Base-by-base conservation (phyloP, 2,329 filamentous ascomycete genomes). In the Sclerotiophoma versabilis region DNA sequence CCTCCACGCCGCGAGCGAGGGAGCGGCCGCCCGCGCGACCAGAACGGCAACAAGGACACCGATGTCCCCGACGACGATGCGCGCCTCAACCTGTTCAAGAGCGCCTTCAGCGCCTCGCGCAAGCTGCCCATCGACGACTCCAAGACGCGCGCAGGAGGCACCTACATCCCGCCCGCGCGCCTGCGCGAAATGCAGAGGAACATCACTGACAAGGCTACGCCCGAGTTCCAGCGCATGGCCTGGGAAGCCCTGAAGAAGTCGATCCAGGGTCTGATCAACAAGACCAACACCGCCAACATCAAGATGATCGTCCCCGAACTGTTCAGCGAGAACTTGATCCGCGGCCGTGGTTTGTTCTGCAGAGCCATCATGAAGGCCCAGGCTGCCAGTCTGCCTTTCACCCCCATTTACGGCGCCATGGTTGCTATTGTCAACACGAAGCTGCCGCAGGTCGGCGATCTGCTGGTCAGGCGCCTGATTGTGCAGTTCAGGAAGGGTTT, bases 201-300 rank as follows among this genome's bases (percentile, higher is more conserved):
- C 77, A 96, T 99, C 75, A 97, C 92, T 58, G 95, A 99, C 79
- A 96, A 96, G 81, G 88, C 85, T 49, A 96, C 89, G 76, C 96
- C 96, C 77, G 95, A 98, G 78, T 98, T 96, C 73, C 95, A 98
- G 83, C 91, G 95, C 68, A 96, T 99, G 91, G 92, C 93, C 8
- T 99, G 95, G 95, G 95, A 99, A 77, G 93, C 93, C 11, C 80
- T 99, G 70, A 99, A 99, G 81, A 99, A 99, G 81, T 95, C 91
- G 42, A 96, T 99, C 78, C 98, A 99, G 73, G 95, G 95, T 66
- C 80, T 99, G 62, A 96, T 99, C 83, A 99, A 99, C 84, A 99
- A 99, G 81, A 90, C 97, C 81, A 98, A 98, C 77, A 91, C 93
- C 50, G 91, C 90, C 27, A 99, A 99, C 76, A 98, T 99, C 83